Percentiles rank a stretch among this genome's conserved stretches.
phyloP scores from a whole-genome alignment of 495 filamentous ascomycete species.

The Daldinia grandis region DNA sequence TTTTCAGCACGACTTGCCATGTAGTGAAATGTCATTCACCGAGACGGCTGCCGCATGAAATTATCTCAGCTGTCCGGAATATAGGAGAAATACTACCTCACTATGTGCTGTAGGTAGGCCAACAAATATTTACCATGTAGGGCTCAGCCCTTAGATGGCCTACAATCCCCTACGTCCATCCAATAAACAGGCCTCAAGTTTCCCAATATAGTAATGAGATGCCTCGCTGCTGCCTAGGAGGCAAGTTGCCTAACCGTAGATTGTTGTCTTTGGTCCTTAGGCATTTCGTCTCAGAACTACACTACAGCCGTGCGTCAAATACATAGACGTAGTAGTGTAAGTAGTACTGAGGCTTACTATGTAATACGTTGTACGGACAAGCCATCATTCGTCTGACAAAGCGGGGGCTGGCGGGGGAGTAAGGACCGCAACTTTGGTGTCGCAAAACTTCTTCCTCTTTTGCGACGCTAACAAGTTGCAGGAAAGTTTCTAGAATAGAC shows the following conservation, averaged over 20 bases:
- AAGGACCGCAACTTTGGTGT: background rate
- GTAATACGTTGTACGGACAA: background rate
- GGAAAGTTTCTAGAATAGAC: conserved; percentile 1
- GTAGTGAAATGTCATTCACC: background rate
- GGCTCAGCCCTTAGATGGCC: background rate
- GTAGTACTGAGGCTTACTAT: conserved; percentile 26
- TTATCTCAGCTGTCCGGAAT: background rate
- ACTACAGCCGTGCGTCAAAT: conserved; percentile 14
- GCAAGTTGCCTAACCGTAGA: no score
- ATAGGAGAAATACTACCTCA: background rate
- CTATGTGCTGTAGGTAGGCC: conserved; percentile 1
- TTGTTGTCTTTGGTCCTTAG: background rate
- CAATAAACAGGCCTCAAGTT: background rate
- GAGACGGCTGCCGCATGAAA: background rate
- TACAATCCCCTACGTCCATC: background rate
- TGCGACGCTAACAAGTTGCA: background rate
- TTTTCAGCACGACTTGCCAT: background rate
- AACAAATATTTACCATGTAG: background rate
- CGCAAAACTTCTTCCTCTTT: background rate
- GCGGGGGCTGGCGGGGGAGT: background rate
- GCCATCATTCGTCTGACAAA: background rate
- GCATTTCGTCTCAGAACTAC: conserved; percentile 25
- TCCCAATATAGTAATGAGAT: conserved; percentile 3
- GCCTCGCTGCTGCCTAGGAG: conserved; percentile 28
- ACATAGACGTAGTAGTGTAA: background rate